Conservation (phyloP, 352 stramenopile genomes). For the Globisporangium emineosum region DNA sequence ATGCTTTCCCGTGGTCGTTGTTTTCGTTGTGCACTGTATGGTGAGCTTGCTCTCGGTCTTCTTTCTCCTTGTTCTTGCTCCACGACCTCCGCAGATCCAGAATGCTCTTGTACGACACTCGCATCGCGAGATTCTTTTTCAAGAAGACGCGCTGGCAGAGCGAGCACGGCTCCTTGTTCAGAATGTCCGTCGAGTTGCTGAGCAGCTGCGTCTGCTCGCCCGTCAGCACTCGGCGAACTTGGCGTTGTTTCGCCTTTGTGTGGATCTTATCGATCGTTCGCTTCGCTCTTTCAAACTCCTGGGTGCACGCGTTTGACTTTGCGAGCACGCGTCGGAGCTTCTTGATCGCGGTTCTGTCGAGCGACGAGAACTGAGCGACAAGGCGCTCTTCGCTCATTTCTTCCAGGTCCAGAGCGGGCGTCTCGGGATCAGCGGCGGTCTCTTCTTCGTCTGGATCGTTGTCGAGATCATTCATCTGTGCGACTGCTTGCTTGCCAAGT, state of each 20-base stretch:
- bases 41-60: neutral
- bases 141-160: conserved; percentile 54
- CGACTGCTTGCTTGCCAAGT: neutral
- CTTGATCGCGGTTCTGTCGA: conserved; percentile 52
- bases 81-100: conserved; percentile 47
- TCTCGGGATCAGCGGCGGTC: neutral
- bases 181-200: conserved; percentile 42
- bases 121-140: conserved; percentile 52
- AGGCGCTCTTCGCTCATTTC: conserved; percentile 60
- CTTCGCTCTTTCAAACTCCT: conserved; percentile 55
- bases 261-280: conserved; percentile 57
- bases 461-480: conserved; percentile 3
- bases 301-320: conserved; percentile 52
- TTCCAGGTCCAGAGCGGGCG: conserved; percentile 33
- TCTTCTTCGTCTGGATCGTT: conserved; percentile 15
- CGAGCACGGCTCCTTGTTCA: conserved; percentile 55
- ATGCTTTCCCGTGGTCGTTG: neutral
- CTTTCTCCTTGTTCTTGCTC: conserved; percentile 10
- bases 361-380: conserved; percentile 41
- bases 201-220: conserved; percentile 46
- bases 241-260: conserved; percentile 29
- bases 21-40: neutral
- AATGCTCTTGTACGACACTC: conserved; percentile 69
- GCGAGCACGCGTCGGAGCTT: conserved; percentile 51
- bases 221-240: conserved; percentile 30